Evolutionary conservation across 2,329 filamentous ascomycete genomes (phyloP), one percentile per base, ranked within the genome.

Genomic region (Ophiobolus disseminans): DNA sequence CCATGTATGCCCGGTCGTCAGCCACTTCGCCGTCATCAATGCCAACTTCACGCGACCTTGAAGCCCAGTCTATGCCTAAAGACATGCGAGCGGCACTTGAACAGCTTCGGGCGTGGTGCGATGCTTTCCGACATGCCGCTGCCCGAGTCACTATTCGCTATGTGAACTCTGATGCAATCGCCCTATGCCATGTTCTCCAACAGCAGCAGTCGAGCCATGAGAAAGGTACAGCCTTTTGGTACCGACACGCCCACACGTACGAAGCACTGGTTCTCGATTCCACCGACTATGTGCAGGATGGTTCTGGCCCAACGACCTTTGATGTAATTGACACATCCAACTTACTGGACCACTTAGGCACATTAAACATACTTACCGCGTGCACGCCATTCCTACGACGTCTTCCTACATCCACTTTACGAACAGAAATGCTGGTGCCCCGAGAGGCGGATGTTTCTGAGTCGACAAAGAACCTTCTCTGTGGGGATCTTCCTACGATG

Each of bases 251-350:
- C n/a, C 30, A 32, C 16, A 32, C 30, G 7, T 32, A 14, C 30
- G n/a, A 71, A 7, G 58, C 68, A 1, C 61, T 84, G 3, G 48
- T 64, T 1, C 69, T 86, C 4, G 76, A 82, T 37, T 36, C 62
- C 1, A 50, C 49, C 1, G 72, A 74, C 3, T 84, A 84, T 53
- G n/a, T 4, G 3, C n/a, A 37, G 14, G 25, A 37, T n/a, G 61
- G 63, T 2, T 40, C 45, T 11, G 77, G 73, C 0, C 78, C 80
- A 0, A 65, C 55, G 4, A 35, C 45, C 3, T 87, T 86, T 56
- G 77, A 85, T 58, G 71, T 81, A 3, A 81, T 87, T 44, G 82
- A 87, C 52, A 83, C 81, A 0, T 82, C 64, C 44, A 78, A 77
- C 42, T 64, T 82, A 9, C 62, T 70, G 2, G 78, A 81, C 46